Evolutionary conservation across 2,329 filamentous ascomycete genomes (phyloP), one percentile per base, ranked within the genome.

Genomic region (Colletotrichum cordylinicola): DNA sequence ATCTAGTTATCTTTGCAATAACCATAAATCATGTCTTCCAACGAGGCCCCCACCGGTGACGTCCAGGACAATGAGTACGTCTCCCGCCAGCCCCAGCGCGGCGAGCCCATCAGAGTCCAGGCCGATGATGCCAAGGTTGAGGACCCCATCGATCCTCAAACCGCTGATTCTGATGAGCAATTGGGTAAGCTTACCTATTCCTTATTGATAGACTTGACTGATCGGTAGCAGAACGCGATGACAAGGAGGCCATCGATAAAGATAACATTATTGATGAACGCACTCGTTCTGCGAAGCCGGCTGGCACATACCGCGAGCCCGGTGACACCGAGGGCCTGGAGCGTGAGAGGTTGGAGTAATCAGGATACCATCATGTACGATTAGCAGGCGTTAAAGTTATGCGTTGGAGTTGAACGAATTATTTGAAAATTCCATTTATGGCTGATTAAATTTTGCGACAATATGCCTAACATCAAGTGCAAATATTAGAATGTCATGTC

Each of bases 241-340:
- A 86, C 4, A 81, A 75, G 27, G 84, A 85, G 2, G 85, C 84
- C 3, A 85, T 86, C 48, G 82, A 86, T 43, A 69, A 81, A 43
- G 78, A 77, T 27, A 86, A 86, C 64, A 85, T 85, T n/a, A 74
- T 86, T 7, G 78, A 79, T 5, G 80, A 82, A 24, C 81, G 83
- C 5, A 85, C 84, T 2, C 83, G 84, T 16, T 79, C 80, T 16
- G 83, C 84, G 6, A 75, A 81, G 55, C 78, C 79, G 1, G 35
- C 31, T 12, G 79, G 80, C 1, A 77, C 74, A 0, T 86, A 86
- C 56, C 71, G 76, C 1, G 82, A 85, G 79, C 83, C 83, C 2
- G 83, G 82, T 1, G 84, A 86, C 29, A 82, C 84, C 9, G 81
- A 85, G 39, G 76, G 76, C 2, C 18, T 77, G n/a, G 75, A 75